A percentile compares a stretch with the other conserved stretches of the same genome.
These are phyloP conservation scores for Penicillium coffeae DNA, from an alignment of 495 filamentous ascomycete species.

Conservation along the genomic window DNA sequence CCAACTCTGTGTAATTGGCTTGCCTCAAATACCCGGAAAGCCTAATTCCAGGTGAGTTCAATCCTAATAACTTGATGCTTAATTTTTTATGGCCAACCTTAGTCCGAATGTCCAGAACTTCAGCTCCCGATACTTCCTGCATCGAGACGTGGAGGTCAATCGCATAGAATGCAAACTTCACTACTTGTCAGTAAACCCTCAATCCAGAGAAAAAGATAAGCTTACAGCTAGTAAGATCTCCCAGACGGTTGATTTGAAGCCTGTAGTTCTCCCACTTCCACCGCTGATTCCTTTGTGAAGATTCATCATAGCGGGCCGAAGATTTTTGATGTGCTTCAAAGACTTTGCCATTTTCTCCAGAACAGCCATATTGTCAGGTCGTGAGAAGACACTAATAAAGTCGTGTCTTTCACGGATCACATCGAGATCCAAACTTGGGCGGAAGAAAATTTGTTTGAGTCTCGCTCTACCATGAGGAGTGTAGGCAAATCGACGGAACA, in stretches of 20 bases:
- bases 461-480: slow-evolving; percentile 77
- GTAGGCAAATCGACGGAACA: slow-evolving; percentile 72
- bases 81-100: slow-evolving; percentile 44
- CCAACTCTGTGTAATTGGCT: slow-evolving; percentile 60
- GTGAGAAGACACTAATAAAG: slow-evolving; percentile 64
- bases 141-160: slow-evolving; percentile 66
- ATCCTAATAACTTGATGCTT: neutral
- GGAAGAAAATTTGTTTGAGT: slow-evolving; percentile 79
- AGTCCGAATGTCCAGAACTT: slow-evolving; percentile 50
- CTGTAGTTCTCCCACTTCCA: slow-evolving; percentile 51
- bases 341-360: slow-evolving; percentile 57
- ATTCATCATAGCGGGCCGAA: slow-evolving; percentile 64
- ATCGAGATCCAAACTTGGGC: slow-evolving; percentile 64
- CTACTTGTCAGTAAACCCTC: neutral
- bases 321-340: slow-evolving; percentile 74
- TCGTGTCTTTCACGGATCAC: slow-evolving; percentile 72
- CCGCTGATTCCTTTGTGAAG: slow-evolving; percentile 72
- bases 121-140: slow-evolving; percentile 54
- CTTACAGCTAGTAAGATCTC: slow-evolving; percentile 54
- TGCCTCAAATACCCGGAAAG: slow-evolving; percentile 43
- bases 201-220: neutral
- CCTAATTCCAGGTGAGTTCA: slow-evolving; percentile 22
- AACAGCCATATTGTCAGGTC: slow-evolving; percentile 60
- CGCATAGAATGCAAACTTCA: slow-evolving; percentile 61
- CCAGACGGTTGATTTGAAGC: slow-evolving; percentile 68